phyloP scores from a whole-genome alignment of 139 green algal species.

The Chara braunii region DNA sequence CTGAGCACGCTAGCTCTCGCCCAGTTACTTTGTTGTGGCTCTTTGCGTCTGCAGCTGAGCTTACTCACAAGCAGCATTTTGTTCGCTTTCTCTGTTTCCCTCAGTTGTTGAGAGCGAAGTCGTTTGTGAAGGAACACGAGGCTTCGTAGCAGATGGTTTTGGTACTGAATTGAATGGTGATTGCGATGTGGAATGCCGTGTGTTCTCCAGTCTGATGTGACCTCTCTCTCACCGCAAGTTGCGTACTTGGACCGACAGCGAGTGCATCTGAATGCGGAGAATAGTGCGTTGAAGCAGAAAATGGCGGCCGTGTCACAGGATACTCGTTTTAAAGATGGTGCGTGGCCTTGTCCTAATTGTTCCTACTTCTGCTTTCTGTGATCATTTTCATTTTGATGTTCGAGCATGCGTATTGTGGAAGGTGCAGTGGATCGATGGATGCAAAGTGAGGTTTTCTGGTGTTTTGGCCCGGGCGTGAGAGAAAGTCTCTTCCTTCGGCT shows the following conservation, averaged over 20 bases:
- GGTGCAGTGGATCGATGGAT: too few relatives aligned
- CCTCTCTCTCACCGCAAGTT: not conserved
- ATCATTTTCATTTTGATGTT: too few relatives aligned
- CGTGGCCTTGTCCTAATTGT: too few relatives aligned
- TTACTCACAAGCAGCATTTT: not conserved
- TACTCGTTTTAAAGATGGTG: not conserved
- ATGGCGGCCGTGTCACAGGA: not conserved
- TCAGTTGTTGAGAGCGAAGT: not conserved
- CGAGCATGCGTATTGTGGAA: too few relatives aligned
- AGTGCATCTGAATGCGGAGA: too few relatives aligned
- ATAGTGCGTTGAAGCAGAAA: not conserved
- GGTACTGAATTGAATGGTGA: too few relatives aligned
- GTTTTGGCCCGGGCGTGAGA: too few relatives aligned
- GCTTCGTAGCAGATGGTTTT: too few relatives aligned
- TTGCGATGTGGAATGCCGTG: not conserved
- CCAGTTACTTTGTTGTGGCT: not conserved
- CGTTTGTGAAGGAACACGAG: not conserved
- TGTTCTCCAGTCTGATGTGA: not conserved
- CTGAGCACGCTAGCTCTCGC: too few relatives aligned
- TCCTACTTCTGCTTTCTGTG: too few relatives aligned
- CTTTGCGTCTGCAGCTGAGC: not conserved
- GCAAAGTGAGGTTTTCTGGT: too few relatives aligned
- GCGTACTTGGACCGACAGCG: not conserved
- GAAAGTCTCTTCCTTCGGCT: too few relatives aligned
- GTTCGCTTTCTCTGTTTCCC: not conserved